Conservation (phyloP, 768 basidiomycete genomes). For the Auricularia auricula-judae region DNA sequence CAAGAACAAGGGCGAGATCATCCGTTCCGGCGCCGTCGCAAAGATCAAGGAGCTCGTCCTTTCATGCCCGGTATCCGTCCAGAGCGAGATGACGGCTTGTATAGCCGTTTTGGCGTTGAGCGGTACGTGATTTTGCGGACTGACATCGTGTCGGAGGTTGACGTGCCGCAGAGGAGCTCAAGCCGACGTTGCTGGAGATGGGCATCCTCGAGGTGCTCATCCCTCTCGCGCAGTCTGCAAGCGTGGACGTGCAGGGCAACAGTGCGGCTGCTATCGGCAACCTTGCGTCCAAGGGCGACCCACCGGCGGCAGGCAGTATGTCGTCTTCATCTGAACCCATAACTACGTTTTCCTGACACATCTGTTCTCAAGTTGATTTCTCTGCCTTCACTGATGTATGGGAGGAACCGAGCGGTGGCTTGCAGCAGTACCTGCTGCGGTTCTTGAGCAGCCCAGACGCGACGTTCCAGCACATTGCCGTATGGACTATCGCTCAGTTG, state of each 20-base stretch:
- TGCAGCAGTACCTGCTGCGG: constrained; percentile 88
- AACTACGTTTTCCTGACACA: neutral
- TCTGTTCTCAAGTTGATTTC: constrained; percentile 44
- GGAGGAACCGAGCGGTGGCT: constrained; percentile 95
- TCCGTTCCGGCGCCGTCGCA: constrained; percentile 93
- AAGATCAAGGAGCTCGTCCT: constrained; percentile 95
- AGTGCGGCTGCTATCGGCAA: constrained; percentile 97
- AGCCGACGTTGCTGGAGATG: constrained; percentile 94
- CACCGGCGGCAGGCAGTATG: neutral
- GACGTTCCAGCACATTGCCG: constrained; percentile 99
- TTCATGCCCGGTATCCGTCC: constrained; percentile 90
- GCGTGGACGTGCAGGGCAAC: constrained; percentile 97
- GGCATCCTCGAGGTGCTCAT: constrained; percentile 97
- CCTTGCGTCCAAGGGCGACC: constrained; percentile 84
- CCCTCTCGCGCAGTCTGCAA: constrained; percentile 89
- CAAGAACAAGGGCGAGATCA: constrained; percentile 97
- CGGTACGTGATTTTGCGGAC: constrained; percentile 41
- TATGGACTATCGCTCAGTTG: constrained; percentile 98
- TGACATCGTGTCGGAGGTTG: neutral
- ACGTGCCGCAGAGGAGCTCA: constrained; percentile 68
- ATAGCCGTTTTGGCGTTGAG: constrained; percentile 92
- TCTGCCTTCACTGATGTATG: constrained; percentile 96
- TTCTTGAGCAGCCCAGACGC: constrained; percentile 90
- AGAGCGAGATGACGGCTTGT: constrained; percentile 99
- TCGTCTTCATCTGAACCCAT: too few species aligned